Percentiles rank a stretch among this genome's conserved stretches.
These are phyloP conservation scores for Coemansia sp. DNA, from an alignment of 192 early-diverging fungal species.

Conservation along the genomic window DNA sequence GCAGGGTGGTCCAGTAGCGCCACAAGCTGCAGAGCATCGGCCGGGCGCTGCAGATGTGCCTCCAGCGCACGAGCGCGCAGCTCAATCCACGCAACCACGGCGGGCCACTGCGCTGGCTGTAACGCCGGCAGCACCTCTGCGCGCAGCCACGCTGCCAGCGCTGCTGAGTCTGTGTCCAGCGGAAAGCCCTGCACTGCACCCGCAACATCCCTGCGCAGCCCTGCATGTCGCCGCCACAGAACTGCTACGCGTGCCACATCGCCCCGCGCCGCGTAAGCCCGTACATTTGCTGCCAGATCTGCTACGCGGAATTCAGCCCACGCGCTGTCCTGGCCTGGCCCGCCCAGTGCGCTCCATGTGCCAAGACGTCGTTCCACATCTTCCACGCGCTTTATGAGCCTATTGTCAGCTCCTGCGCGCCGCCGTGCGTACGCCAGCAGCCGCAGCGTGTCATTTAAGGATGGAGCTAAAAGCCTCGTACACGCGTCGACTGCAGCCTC, in stretches of 20 bases:
- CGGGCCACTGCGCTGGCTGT: conserved; percentile 22
- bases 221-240: conserved; percentile 60
- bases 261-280: conserved; percentile 44
- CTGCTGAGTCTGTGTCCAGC: conserved; percentile 13
- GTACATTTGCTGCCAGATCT: conserved; percentile 46
- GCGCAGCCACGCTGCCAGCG: conserved; percentile 53
- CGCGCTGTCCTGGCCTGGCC: conserved; percentile 18
- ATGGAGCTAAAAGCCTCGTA: conserved; percentile 12
- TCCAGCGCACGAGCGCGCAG: conserved; percentile 57
- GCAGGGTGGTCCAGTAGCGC: conserved; percentile 38
- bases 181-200: conserved; percentile 56
- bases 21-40: conserved; percentile 53
- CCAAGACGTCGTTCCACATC: conserved; percentile 38
- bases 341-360: conserved; percentile 38
- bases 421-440: conserved; percentile 28
- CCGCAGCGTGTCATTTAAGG: conserved; percentile 12
- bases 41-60: conserved; percentile 30
- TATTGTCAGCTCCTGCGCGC: background rate
- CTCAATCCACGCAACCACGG: conserved; percentile 57
- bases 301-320: conserved; percentile 57
- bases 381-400: conserved; percentile 1
- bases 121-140: conserved; percentile 57
- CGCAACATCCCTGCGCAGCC: conserved; percentile 40
- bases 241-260: conserved; percentile 43
- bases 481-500: conserved; percentile 21